Conservation (phyloP, 2,329 filamentous ascomycete species). For the Hysterium pulicare region DNA sequence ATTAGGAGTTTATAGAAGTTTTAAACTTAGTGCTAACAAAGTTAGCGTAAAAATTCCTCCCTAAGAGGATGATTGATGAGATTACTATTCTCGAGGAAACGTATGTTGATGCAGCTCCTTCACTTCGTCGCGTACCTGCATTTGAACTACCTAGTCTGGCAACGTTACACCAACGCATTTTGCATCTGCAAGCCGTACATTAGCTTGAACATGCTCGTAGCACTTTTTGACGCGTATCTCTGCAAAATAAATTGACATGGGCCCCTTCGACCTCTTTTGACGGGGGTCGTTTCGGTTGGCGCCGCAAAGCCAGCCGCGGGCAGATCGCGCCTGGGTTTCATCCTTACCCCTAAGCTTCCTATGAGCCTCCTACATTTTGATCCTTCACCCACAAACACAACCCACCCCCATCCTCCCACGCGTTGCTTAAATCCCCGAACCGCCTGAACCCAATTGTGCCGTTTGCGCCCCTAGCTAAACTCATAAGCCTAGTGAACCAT, state of each 20-base stretch:
- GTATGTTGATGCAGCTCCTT: neutral
- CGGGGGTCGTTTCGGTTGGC: neutral
- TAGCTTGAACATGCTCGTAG: neutral
- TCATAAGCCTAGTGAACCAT: neutral
- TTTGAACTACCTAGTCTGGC: constrained; percentile 8
- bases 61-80: neutral
- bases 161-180: constrained; percentile 2
- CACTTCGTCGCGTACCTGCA: constrained; percentile 15
- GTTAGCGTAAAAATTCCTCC: neutral
- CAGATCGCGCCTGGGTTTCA: neutral
- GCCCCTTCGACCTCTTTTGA: neutral
- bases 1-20: too few species aligned
- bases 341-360: constrained; percentile 1
- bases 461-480: neutral
- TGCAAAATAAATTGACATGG: neutral
- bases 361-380: neutral
- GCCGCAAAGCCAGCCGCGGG: neutral
- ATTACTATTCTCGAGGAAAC: too few species aligned
- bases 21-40: too few species aligned
- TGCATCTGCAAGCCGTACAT: neutral
- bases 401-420: neutral
- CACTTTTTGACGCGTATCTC: neutral
- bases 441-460: neutral
- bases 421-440: neutral
- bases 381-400: neutral